Percentiles rank a stretch among this genome's conserved stretches.
Evolutionary conservation across 78 protist genomes (phyloP).

Genomic region (Emiliania huxleyi): DNA sequence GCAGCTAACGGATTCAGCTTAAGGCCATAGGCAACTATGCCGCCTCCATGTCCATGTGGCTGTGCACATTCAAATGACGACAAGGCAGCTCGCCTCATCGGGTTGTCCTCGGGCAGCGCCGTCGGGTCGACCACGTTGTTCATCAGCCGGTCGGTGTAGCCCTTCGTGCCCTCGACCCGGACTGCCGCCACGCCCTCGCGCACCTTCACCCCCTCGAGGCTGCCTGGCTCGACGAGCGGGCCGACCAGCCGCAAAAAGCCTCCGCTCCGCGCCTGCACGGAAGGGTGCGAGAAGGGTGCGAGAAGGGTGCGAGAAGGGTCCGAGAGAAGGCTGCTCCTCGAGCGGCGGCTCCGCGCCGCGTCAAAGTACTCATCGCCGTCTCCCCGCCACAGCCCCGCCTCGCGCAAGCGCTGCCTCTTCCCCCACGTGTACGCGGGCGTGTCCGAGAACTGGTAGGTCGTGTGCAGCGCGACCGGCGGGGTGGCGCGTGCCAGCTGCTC

Average conservation of each 20-base stretch:
- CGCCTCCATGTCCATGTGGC: no score
- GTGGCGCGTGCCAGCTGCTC: not conserved
- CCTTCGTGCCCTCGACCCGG: not conserved
- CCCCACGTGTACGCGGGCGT: not conserved
- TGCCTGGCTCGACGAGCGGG: not conserved
- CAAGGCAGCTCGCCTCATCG: no score
- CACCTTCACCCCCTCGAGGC: not conserved
- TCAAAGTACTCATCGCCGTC: not conserved
- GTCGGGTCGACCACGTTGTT: not conserved
- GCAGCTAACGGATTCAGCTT: no score
- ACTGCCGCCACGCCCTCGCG: not conserved
- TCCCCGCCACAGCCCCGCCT: not conserved
- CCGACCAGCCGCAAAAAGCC: not conserved
- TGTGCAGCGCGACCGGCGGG: not conserved
- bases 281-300: not conserved
- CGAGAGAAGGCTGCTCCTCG: no score
- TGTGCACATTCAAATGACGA: no score
- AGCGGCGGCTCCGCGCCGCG: not conserved
- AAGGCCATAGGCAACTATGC: no score
- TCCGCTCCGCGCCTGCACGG: not conserved
- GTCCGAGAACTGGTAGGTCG: not conserved
- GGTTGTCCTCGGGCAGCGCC: not conserved
- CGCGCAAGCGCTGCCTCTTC: constrained; percentile 11
- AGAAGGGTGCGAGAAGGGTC: no score
- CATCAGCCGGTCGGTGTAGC: not conserved